phyloP scores from a whole-genome alignment of 805 yeast genomes.

The Yamadazyma takamatsuzukensis region DNA sequence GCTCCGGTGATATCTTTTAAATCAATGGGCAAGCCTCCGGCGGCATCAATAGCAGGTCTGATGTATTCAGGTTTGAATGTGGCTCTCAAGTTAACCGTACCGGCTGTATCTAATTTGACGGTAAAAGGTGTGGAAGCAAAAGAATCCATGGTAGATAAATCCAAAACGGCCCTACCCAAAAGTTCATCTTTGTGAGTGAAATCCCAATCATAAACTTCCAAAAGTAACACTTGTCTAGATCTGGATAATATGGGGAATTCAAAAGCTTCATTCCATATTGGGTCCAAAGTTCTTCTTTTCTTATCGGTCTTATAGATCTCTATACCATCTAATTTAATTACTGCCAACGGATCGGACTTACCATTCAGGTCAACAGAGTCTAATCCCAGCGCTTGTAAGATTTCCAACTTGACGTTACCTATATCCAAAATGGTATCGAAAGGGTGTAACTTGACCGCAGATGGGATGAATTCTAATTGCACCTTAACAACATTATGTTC shows the following conservation, averaged over 20 bases:
- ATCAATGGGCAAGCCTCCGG: slow-evolving; percentile 38
- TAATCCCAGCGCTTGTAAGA: slow-evolving; percentile 53
- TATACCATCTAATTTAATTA: slow-evolving; percentile 50
- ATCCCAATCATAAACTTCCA: slow-evolving; percentile 74
- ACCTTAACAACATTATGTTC: slow-evolving; percentile 38
- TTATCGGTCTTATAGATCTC: slow-evolving; percentile 56
- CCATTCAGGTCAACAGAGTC: slow-evolving; percentile 67
- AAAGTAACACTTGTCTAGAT: slow-evolving; percentile 44
- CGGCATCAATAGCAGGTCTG: slow-evolving; percentile 52
- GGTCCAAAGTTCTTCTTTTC: slow-evolving; percentile 64
- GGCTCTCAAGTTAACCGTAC: slow-evolving; percentile 51
- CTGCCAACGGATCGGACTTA: slow-evolving; percentile 68
- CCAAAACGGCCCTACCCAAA: slow-evolving; percentile 51
- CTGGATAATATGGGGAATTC: slow-evolving; percentile 62
- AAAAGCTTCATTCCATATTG: slow-evolving; percentile 71
- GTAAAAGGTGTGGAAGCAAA: slow-evolving; percentile 42
- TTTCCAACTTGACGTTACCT: slow-evolving; percentile 55
- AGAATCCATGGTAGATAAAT: slow-evolving; percentile 48
- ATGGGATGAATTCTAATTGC: slow-evolving; percentile 60
- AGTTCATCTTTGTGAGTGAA: slow-evolving; percentile 65
- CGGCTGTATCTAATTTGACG: slow-evolving; percentile 60
- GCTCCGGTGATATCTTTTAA: slow-evolving; percentile 39
- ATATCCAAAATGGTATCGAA: slow-evolving; percentile 66
- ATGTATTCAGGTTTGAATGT: slow-evolving; percentile 62
- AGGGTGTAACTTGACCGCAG: slow-evolving; percentile 49